Evolutionary conservation across 768 basidiomycete species (phyloP), one percentile per base, ranked within the genome.

Genomic region (Boletus vermiculosoides): DNA sequence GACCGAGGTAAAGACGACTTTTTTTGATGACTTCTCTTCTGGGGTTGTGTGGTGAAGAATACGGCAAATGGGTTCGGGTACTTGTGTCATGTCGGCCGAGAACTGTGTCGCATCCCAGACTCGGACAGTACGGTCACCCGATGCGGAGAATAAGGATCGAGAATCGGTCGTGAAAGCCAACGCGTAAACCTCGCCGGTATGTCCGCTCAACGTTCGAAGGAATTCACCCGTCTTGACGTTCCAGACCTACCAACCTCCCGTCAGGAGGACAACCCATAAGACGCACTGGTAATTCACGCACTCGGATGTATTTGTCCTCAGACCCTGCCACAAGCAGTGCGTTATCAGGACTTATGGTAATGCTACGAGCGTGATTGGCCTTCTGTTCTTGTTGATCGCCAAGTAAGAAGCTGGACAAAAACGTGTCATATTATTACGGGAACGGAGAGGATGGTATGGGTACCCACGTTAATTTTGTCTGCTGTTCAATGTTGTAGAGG

Each of bases 121-220:
- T 25, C 73, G 68, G 34, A 77, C 59, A 2, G 74, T 72, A 12
- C 55, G 58, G 59, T 78, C 77, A 20, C 66, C 69, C 34, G 75
- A 76, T 57, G 71, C 71, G 42, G 77, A 76, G 44, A 72, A 62
- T 41, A 78, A 48, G 25, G 55, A 60, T 48, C 58, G 63, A 25
- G 74, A 77, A 63, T 75, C 68, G 39, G 63, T 18, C 46, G 73
- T 69, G 59, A 76, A 74, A 2, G 69, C 65, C 36, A 77, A 49
- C 3, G 70, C 66, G 16, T 79, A 80, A 36, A 77, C 66, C 41
- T 65, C 70, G 50, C 69, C 67, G 25, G 50, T 54, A 52, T 77
- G 76, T 18, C 71, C 76, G 25, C 57, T 57, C 58, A 75, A 50
- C 28, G 61, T 67, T 49, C 55, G 69, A 48, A 73, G 61, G 50